phyloP scores from a whole-genome alignment of 176 grass and related monocot species.

The Juncus effusus region DNA sequence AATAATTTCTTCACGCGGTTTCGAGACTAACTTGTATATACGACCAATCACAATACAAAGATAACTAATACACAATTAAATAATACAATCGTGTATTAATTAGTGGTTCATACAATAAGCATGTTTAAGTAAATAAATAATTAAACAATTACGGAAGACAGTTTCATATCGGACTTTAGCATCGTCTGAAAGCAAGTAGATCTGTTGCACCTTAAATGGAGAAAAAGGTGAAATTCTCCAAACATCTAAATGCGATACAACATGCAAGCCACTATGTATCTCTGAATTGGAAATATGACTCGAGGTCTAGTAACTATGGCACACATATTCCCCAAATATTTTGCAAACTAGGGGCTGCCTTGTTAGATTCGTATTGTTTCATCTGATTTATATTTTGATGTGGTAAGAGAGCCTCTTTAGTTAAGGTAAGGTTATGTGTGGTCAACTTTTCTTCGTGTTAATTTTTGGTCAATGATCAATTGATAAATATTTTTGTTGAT shows the following conservation, averaged over 20 bases:
- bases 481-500: too few relatives aligned
- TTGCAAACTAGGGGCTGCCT: conserved; percentile 25
- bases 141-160: neutral
- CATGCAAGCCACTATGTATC: conserved; percentile 16
- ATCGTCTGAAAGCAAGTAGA: neutral
- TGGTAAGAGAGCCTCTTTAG: too few relatives aligned
- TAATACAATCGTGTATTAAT: conserved; percentile 14
- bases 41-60: too few relatives aligned
- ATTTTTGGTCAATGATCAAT: too few relatives aligned
- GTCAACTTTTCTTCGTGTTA: too few relatives aligned
- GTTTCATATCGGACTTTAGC: conserved; percentile 23
- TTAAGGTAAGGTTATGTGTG: too few relatives aligned
- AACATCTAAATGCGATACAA: conserved; percentile 24
- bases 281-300: conserved; percentile 32
- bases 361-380: too few relatives aligned
- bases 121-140: conserved; percentile 14
- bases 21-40: conserved; percentile 16
- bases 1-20: neutral
- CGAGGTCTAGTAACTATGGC: conserved; percentile 23
- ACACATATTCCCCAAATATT: conserved; percentile 14
- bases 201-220: conserved; percentile 8
- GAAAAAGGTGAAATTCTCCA: conserved; percentile 8
- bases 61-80: conserved; percentile 8
- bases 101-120: conserved; percentile 26
- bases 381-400: too few relatives aligned